phyloP scores from a whole-genome alignment of 139 green algal genomes.

The Chlorella sp. region DNA sequence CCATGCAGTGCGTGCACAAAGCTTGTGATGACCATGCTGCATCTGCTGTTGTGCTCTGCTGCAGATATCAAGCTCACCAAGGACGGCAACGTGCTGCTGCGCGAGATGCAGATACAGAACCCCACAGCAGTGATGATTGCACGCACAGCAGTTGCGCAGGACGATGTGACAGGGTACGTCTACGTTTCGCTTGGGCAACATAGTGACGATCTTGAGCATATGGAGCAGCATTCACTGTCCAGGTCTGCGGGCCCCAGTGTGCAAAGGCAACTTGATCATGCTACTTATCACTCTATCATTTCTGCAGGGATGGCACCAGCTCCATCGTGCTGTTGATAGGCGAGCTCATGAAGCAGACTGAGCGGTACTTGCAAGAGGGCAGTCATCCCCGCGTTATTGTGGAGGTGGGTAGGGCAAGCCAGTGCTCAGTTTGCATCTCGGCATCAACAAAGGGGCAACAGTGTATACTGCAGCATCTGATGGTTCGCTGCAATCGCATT shows the following conservation, averaged over 20 bases:
- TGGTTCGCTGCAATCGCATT: no score
- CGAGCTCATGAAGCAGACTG: slow-evolving; percentile 96
- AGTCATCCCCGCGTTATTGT: slow-evolving; percentile 91
- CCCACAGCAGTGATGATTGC: slow-evolving; percentile 99
- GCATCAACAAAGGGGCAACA: no score
- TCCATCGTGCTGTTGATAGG: slow-evolving; percentile 97
- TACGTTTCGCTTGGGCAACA: no score
- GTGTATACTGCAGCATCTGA: no score
- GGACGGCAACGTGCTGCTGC: slow-evolving; percentile 92
- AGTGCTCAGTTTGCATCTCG: no score
- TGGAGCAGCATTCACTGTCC: no score
- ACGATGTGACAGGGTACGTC: slow-evolving; percentile 94
- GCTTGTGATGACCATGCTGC: no score
- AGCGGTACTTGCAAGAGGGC: slow-evolving; percentile 90
- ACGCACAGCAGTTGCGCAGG: slow-evolving; percentile 93
- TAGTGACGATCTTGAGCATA: no score
- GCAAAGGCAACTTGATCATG: no score
- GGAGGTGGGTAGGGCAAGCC: slow-evolving; percentile 64
- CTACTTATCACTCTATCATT: no score
- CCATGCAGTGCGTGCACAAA: no score
- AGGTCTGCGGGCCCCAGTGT: no score
- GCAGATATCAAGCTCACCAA: slow-evolving; percentile 97
- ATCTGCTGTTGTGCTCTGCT: slow-evolving; percentile 93
- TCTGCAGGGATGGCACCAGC: slow-evolving; percentile 94
- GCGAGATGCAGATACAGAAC: slow-evolving; percentile 99